phyloP scores from a whole-genome alignment of 768 basidiomycete genomes.

The Kwoniella heveanensis region DNA sequence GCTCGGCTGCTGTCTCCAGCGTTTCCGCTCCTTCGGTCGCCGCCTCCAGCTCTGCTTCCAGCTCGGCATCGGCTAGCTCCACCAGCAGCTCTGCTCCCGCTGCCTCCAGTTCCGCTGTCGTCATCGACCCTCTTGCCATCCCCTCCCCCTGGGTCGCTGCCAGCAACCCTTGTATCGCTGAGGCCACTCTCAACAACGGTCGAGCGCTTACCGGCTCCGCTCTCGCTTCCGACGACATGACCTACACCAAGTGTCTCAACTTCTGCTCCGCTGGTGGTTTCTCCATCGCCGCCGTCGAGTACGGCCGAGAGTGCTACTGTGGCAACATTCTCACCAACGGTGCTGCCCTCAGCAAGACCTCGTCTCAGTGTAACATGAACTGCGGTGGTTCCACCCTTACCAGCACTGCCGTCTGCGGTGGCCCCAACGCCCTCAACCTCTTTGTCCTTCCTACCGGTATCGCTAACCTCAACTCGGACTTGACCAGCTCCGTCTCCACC shows the following conservation, averaged over 20 bases:
- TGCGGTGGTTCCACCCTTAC: conserved; percentile 27
- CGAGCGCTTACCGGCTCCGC: conserved; percentile 24
- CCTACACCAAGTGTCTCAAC: conserved; percentile 22
- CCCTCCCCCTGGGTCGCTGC: conserved; percentile 23
- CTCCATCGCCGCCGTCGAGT: conserved; percentile 37
- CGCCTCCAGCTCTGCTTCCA: conserved; percentile 8
- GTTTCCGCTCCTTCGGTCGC: conserved; percentile 14
- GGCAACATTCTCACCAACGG: conserved; percentile 63
- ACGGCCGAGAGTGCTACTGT: conserved; percentile 57
- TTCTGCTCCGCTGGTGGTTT: conserved; percentile 21
- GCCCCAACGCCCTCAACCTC: conserved; percentile 16
- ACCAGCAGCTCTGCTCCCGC: conserved; percentile 22
- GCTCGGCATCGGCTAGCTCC: conserved; percentile 6
- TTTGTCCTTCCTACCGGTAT: conserved; percentile 7
- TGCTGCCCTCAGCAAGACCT: conserved; percentile 32
- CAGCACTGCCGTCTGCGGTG: conserved; percentile 23
- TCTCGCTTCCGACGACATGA: conserved; percentile 12
- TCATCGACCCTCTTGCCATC: conserved; percentile 15
- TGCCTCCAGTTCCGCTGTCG: conserved; percentile 22
- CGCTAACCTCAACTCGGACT: conserved; percentile 4
- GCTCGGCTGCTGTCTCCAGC: conserved; percentile 15
- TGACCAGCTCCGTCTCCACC: conserved; percentile 14
- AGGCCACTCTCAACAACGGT: conserved; percentile 14
- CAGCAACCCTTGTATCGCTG: conserved; percentile 24
- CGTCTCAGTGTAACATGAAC: conserved; percentile 29